These are phyloP conservation scores for Penicillium hordei DNA, from an alignment of 2,329 filamentous ascomycete genomes.

Conservation along the genomic window DNA sequence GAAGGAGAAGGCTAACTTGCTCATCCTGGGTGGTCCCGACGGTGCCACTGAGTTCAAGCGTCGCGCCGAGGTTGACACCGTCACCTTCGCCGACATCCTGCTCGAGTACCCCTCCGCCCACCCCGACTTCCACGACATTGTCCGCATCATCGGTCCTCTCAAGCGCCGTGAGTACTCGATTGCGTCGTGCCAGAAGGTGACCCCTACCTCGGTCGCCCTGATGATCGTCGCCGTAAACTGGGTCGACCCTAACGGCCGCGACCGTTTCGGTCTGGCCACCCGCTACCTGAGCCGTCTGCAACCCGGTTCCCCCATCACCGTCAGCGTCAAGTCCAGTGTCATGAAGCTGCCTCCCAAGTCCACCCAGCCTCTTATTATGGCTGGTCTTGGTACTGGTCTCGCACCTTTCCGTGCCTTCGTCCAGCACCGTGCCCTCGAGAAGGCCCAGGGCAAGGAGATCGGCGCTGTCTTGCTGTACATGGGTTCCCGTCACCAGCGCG, in stretches of 20 bases:
- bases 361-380: conserved; percentile 96
- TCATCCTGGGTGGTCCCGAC: conserved; percentile 71
- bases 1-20: conserved; percentile 76
- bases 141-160: conserved; percentile 82
- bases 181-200: conserved; percentile 92
- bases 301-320: conserved; percentile 76
- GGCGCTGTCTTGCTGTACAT: conserved; percentile 93
- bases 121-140: conserved; percentile 83
- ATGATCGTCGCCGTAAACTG: conserved; percentile 98
- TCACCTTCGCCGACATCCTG: conserved; percentile 88
- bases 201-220: conserved; percentile 81
- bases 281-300: conserved; percentile 78
- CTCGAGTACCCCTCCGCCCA: conserved; percentile 87
- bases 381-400: conserved; percentile 93
- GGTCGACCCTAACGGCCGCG: conserved; percentile 83
- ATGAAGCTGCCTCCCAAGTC: conserved; percentile 94
- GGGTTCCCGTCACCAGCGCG: conserved; percentile 92
- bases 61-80: conserved; percentile 83
- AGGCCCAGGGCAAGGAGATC: conserved; percentile 94
- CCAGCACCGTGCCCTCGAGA: conserved; percentile 96
- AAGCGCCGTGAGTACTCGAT: conserved; percentile 99
- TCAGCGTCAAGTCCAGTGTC: conserved; percentile 94
- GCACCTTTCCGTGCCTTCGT: conserved; percentile 99
- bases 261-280: conserved; percentile 89
- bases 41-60: conserved; percentile 90